Evolutionary conservation across 2,329 filamentous ascomycete species (phyloP).

Genomic region (Diaporthe vaccinii): DNA sequence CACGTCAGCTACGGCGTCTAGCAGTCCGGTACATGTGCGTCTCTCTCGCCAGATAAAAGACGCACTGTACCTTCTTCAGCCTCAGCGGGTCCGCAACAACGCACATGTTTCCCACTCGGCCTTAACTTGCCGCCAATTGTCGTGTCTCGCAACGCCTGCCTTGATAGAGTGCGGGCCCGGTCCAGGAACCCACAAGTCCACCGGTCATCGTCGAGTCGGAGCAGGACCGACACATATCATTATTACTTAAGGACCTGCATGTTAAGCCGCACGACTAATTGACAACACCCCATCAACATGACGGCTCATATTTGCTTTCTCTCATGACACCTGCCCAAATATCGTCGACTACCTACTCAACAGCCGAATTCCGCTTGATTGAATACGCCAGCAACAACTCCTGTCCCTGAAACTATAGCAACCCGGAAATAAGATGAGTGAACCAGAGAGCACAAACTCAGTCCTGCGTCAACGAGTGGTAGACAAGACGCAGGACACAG

Average conservation of each 20-base stretch:
- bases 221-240: constrained; percentile 12
- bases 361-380: background rate
- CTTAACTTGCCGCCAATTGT: background rate
- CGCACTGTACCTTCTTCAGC: background rate
- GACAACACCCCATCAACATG: constrained; percentile 3
- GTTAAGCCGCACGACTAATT: constrained; percentile 8
- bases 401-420: background rate
- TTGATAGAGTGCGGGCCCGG: constrained; percentile 1
- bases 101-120: constrained; percentile 4
- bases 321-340: background rate
- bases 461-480: constrained; percentile 12
- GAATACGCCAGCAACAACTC: background rate
- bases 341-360: background rate
- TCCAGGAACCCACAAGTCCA: constrained; percentile 7
- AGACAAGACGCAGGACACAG: constrained; percentile 7
- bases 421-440: background rate
- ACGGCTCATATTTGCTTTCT: background rate
- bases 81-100: background rate
- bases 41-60: background rate
- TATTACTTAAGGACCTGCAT: constrained; percentile 3
- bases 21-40: background rate
- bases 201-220: constrained; percentile 12
- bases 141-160: constrained; percentile 1
- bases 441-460: background rate
- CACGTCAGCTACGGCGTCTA: background rate